These are phyloP conservation scores for Boletus vinaceobasis DNA, from an alignment of 768 basidiomycete species.

Conservation along the genomic window DNA sequence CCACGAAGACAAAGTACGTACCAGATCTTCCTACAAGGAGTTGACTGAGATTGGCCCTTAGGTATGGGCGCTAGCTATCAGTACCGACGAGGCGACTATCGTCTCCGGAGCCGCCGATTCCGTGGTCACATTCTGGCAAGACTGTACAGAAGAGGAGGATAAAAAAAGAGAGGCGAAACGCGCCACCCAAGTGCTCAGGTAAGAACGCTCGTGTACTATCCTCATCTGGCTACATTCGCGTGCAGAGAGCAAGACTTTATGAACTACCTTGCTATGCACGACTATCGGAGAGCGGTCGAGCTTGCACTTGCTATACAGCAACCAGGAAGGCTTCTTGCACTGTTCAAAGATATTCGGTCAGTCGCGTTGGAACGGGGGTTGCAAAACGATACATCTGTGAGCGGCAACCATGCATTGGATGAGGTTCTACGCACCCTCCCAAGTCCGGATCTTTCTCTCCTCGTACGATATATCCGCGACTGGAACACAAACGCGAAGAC, in stretches of 20 bases:
- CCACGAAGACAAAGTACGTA: constrained; percentile 90
- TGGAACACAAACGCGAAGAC: constrained; percentile 98
- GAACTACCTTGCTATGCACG: constrained; percentile 83
- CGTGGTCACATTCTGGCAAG: constrained; percentile 93
- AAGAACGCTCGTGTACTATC: constrained; percentile 29
- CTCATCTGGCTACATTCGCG: constrained; percentile 7
- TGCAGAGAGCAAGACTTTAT: constrained; percentile 93
- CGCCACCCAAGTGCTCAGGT: constrained; percentile 78
- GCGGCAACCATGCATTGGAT: constrained; percentile 75
- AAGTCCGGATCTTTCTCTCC: constrained; percentile 69
- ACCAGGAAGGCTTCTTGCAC: constrained; percentile 76
- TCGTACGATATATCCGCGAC: constrained; percentile 77
- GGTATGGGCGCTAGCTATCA: constrained; percentile 96
- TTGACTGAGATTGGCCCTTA: constrained; percentile 30
- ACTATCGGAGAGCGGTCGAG: constrained; percentile 88
- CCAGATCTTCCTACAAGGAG: neutral
- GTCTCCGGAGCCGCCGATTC: constrained; percentile 97
- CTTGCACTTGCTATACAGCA: constrained; percentile 92
- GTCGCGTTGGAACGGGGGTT: constrained; percentile 17
- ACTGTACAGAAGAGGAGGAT: constrained; percentile 84
- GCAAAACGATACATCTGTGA: constrained; percentile 39
- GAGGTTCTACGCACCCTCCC: constrained; percentile 72
- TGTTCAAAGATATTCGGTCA: constrained; percentile 67
- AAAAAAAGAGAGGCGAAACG: constrained; percentile 70
- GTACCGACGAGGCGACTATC: constrained; percentile 75